Evolutionary conservation across 768 basidiomycete genomes (phyloP).

Genomic region (Russula abietina): DNA sequence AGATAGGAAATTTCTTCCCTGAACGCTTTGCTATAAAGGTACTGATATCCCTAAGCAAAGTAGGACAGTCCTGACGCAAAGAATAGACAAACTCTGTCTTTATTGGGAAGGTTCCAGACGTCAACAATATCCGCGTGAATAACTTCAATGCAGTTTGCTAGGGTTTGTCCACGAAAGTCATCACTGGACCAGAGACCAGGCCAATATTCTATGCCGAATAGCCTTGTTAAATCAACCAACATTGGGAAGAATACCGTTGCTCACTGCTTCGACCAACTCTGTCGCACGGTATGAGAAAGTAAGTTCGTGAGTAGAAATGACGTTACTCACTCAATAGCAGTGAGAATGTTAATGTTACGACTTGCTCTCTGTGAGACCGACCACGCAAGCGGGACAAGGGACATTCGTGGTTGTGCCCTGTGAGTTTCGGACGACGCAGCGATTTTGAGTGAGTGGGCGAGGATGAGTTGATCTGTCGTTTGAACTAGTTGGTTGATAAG

Average conservation of each 20-base stretch:
- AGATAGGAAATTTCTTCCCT: background rate
- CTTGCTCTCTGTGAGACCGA: conserved; percentile 11
- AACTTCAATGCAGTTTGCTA: background rate
- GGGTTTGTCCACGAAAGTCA: background rate
- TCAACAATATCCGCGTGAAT: background rate
- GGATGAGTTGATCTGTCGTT: background rate
- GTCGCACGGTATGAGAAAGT: background rate
- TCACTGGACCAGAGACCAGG: background rate
- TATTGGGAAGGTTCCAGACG: conserved; percentile 11
- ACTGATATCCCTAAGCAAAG: background rate
- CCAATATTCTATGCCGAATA: conserved; percentile 5
- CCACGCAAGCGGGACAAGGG: conserved; percentile 7
- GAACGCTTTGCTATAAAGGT: background rate
- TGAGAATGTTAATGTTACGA: background rate
- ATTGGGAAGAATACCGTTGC: background rate
- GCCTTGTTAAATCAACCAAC: background rate
- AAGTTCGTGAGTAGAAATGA: background rate
- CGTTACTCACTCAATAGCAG: conserved; percentile 4
- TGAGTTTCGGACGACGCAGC: background rate
- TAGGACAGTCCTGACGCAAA: background rate
- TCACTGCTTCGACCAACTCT: conserved; percentile 14
- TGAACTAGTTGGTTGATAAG: background rate
- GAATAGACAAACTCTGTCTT: background rate
- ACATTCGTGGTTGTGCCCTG: background rate
- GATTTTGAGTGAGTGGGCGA: background rate